Conservation (phyloP, 495 filamentous ascomycete genomes). For the Parmelia sp. region DNA sequence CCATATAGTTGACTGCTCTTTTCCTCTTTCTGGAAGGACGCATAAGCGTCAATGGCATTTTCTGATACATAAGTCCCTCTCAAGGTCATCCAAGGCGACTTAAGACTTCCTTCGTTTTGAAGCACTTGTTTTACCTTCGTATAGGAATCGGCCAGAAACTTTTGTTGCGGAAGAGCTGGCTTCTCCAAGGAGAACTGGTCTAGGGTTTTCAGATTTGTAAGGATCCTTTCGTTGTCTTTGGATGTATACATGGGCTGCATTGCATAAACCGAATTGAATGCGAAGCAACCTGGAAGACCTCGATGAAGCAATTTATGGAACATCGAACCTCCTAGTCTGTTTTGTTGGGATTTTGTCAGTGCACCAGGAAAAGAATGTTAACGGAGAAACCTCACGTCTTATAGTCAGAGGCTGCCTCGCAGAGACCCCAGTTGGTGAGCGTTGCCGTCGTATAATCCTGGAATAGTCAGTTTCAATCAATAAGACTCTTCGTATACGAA, state of each 20-base stretch:
- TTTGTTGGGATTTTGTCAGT: slow-evolving; percentile 12
- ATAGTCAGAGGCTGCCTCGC: slow-evolving; percentile 4
- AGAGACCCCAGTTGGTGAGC: slow-evolving; percentile 6
- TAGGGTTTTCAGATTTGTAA: slow-evolving; percentile 23
- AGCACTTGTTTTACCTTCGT: background rate
- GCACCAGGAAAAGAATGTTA: too few species aligned
- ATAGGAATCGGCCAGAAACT: background rate
- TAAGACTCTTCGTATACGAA: background rate
- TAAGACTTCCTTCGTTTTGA: background rate
- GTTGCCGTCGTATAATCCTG: slow-evolving; percentile 8
- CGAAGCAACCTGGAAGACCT: slow-evolving; percentile 29
- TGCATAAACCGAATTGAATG: slow-evolving; percentile 29
- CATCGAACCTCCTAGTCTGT: slow-evolving; percentile 26
- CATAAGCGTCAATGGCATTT: background rate
- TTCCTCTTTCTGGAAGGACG: background rate
- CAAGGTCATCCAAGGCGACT: slow-evolving; percentile 1
- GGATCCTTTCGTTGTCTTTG: slow-evolving; percentile 27
- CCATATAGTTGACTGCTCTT: background rate
- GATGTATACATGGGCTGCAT: slow-evolving; percentile 32
- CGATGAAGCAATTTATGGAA: slow-evolving; percentile 30
- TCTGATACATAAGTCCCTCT: background rate
- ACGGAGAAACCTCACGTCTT: background rate
- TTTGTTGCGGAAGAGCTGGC: slow-evolving; percentile 13
- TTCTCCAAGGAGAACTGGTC: slow-evolving; percentile 19
- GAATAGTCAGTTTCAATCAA: background rate